Percentiles rank a stretch among this genome's conserved stretches.
phyloP scores from a whole-genome alignment of 306 rosid species.

The Crataegus laevigata region DNA sequence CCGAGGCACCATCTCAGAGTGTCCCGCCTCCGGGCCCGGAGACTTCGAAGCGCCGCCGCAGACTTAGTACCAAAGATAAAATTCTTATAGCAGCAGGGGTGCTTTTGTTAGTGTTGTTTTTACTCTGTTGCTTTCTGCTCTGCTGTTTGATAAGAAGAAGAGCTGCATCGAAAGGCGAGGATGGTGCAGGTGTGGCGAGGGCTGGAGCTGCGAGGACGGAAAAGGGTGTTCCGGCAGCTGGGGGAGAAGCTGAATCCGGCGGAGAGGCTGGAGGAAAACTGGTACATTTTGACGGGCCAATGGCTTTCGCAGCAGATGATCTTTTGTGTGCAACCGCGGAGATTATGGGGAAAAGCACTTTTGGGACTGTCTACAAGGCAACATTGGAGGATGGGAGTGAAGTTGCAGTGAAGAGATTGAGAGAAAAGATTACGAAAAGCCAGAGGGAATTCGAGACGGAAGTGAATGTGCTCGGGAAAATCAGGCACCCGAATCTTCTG shows the following conservation, averaged over 20 bases:
- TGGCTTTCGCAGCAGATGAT: conserved; percentile 78
- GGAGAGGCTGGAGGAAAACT: conserved; percentile 78
- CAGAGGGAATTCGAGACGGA: conserved; percentile 84
- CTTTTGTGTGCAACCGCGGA: conserved; percentile 94
- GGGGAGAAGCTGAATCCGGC: conserved; percentile 48
- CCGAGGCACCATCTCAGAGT: conserved; percentile 44
- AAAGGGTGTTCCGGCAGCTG: conserved; percentile 46
- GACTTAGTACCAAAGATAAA: conserved; percentile 61
- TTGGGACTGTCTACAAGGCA: conserved; percentile 93
- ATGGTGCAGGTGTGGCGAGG: conserved; percentile 26
- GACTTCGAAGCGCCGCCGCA: conserved; percentile 31
- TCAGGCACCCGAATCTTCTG: conserved; percentile 74
- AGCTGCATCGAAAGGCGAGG: conserved; percentile 35
- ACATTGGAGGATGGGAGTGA: conserved; percentile 84
- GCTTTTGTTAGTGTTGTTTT: conserved; percentile 43
- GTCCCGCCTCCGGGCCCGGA: conserved; percentile 29
- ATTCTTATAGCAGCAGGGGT: conserved; percentile 78
- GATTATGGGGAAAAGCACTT: conserved; percentile 93
- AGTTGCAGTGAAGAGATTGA: conserved; percentile 91
- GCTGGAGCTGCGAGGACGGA: conserved; percentile 33
- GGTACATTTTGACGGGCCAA: conserved; percentile 78
- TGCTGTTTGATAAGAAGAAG: conserved; percentile 55
- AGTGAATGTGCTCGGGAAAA: conserved; percentile 57
- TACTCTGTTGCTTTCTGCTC: conserved; percentile 52
- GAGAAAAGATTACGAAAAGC: conserved; percentile 73